Evolutionary conservation across 345 rosid species (phyloP).

Genomic region (Citrus hindsii): DNA sequence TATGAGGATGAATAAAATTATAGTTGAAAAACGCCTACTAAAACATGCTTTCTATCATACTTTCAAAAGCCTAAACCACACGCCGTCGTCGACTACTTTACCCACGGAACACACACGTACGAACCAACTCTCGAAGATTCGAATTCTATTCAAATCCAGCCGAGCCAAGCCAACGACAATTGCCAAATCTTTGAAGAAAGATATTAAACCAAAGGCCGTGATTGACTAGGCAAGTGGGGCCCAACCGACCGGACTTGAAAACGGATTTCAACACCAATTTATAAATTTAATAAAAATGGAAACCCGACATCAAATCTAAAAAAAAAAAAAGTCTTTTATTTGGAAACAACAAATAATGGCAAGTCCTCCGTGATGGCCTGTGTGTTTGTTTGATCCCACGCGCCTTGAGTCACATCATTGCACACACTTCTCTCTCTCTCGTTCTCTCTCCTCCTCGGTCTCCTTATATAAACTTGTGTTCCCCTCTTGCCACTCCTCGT

Average conservation of each 20-base stretch:
- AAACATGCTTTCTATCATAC: no score
- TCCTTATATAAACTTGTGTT: slow-evolving; percentile 44
- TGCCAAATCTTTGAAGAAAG: background rate
- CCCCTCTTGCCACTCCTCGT: slow-evolving; percentile 26
- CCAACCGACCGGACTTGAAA: slow-evolving; percentile 33
- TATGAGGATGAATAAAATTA: no score
- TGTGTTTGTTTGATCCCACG: slow-evolving; percentile 31
- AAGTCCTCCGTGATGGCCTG: slow-evolving; percentile 49
- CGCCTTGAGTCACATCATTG: slow-evolving; percentile 33
- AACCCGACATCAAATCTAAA: slow-evolving; percentile 17
- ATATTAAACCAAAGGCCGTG: slow-evolving; percentile 16
- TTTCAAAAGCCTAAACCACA: no score
- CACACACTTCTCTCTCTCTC: slow-evolving; percentile 13
- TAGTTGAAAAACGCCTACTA: no score
- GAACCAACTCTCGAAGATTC: background rate
- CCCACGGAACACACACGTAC: background rate
- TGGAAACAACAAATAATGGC: slow-evolving; percentile 3
- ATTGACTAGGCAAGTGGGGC: slow-evolving; percentile 36
- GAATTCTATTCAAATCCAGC: background rate
- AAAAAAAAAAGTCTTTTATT: background rate
- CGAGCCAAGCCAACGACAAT: slow-evolving; percentile 16
- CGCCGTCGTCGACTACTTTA: background rate
- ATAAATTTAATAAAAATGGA: slow-evolving; percentile 14
- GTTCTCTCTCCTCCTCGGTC: slow-evolving; percentile 22
- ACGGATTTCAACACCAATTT: slow-evolving; percentile 20